A percentile compares a stretch with the other conserved stretches of the same genome.
phyloP scores from a whole-genome alignment of 768 basidiomycete genomes.

The Boletus vinaceobasis region DNA sequence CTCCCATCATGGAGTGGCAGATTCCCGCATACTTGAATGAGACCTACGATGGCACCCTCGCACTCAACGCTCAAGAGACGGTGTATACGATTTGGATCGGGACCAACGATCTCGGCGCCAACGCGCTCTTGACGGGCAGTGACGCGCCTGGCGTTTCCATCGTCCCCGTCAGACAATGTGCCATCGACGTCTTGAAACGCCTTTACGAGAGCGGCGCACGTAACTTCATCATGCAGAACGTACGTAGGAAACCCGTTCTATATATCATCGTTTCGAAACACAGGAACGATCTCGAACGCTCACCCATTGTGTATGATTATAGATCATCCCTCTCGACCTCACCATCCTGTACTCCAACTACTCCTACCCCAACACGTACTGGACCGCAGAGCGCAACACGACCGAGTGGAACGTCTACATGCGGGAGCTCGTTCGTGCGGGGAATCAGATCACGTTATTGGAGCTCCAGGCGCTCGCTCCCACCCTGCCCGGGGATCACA shows the following conservation, averaged over 20 bases:
- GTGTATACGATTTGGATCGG: constrained; percentile 69
- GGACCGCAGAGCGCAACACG: constrained; percentile 48
- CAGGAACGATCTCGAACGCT: neutral
- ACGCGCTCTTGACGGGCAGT: constrained; percentile 51
- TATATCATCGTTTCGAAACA: neutral
- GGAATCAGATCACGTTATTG: constrained; percentile 50
- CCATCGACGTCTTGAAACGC: constrained; percentile 55
- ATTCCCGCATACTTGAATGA: constrained; percentile 51
- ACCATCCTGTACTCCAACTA: constrained; percentile 44
- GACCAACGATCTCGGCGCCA: constrained; percentile 59
- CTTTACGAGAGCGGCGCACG: constrained; percentile 58
- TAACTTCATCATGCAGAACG: constrained; percentile 70
- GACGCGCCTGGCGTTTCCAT: constrained; percentile 46
- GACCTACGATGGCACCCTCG: constrained; percentile 39
- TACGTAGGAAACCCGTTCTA: constrained; percentile 26
- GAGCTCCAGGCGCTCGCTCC: constrained; percentile 50
- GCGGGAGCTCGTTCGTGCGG: constrained; percentile 48
- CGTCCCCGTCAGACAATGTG: constrained; percentile 55
- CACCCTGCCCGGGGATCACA: constrained; percentile 48
- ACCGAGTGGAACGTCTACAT: constrained; percentile 58
- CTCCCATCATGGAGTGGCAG: constrained; percentile 46
- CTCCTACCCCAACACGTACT: constrained; percentile 50
- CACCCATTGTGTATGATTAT: neutral
- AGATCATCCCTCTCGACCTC: constrained; percentile 58
- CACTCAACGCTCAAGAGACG: constrained; percentile 40